Evolutionary conservation across 176 grass and related monocot genomes (phyloP), one percentile per base, ranked within the genome.

Genomic region (Aegilops sharonensis): DNA sequence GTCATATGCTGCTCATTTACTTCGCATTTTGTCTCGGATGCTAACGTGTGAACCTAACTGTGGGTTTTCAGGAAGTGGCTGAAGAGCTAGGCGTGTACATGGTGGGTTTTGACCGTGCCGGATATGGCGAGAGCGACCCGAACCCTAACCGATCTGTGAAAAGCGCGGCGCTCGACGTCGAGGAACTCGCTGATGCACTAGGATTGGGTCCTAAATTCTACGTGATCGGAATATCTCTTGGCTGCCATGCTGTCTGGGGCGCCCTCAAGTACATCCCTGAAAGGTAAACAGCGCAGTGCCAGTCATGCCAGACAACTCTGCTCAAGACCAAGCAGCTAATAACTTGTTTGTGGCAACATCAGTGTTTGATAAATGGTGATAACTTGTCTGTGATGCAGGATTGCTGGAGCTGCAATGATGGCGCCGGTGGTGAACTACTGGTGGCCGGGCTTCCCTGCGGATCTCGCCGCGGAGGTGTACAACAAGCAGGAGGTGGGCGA

Each of bases 81-180:
- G 88, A 95, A 36, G 88, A 92, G 63, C 52, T 95, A 3, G 91
- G 93, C 14, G 93, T 92, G 39, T 95, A 91, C 88, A 95, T 95
- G 79, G 93, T 95, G 34, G 88, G 88, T 5, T 95, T 92, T 14
- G 93, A 95, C 39, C 93, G 93, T 8, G 93, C 93, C 0, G 93
- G 93, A 0, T 93, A 95, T 0, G 93, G 88, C 0, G 89, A 95
- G 86, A 95, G 93, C 7, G 93, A 95, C 54, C 93, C 93, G 0
- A 89, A 95, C 42, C 93, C 91, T 13, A 83, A 84, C 31, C 91
- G 93, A 3, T 91, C 93, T 0, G 83, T 93, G 34, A 84, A 84
- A 86, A 93, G 83, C 13, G 91, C 91, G 0, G 93, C 84, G 2
- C 79, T 87, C 0, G 93, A 95, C 3, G 75, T 95, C 4, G 93